Evolutionary conservation across 208 protist genomes (phyloP), one percentile per base, ranked within the genome.

Genomic region (Kentomonas sorsogonicus): DNA sequence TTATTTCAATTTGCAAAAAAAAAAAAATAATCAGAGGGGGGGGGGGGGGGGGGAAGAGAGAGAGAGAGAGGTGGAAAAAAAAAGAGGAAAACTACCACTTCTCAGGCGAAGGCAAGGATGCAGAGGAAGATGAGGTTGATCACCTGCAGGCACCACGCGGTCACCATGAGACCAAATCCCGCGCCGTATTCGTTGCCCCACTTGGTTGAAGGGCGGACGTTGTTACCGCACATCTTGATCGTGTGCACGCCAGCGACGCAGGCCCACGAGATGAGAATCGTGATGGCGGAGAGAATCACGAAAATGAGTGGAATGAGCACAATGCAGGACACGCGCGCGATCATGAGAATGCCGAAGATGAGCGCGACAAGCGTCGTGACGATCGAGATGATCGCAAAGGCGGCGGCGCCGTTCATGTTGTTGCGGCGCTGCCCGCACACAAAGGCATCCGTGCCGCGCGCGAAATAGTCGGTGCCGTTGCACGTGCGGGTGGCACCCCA

Each of bases 91-190:
- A n/a, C n/a, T n/a, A n/a, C n/a, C n/a, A n/a, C n/a, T n/a, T 9
- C n/a, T 67, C 62, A 72, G 6, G 11, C 26, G 33, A 30, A 64
- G 3, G 44, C 54, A 5, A 60, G 39, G 29, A 72, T 25, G 3
- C 45, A 39, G 18, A 61, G 40, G 38, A 66, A 33, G 23, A 70
- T 3, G 22, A 63, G 34, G 43, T 58, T 59, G 27, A 81, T 51
- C 10, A 81, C 36, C 52, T 81, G 50, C 34, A 81, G 61, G 31
- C 53, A 53, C 59, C 63, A 77, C 23, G 69, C 55, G 23, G 61
- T 67, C 20, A 77, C 66, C 65, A 82, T 59, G 41, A 82, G 59
- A 38, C 53, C 70, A 34, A 82, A 82, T 50, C 75, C 75, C 29
- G 66, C 66, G 48, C 58, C 70, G 66, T 70, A 72, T 25, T 47